A percentile compares a stretch with the other conserved stretches of the same genome.
Evolutionary conservation across 257 asterid genomes (phyloP).

Genomic region (Buddleja alternifolia): DNA sequence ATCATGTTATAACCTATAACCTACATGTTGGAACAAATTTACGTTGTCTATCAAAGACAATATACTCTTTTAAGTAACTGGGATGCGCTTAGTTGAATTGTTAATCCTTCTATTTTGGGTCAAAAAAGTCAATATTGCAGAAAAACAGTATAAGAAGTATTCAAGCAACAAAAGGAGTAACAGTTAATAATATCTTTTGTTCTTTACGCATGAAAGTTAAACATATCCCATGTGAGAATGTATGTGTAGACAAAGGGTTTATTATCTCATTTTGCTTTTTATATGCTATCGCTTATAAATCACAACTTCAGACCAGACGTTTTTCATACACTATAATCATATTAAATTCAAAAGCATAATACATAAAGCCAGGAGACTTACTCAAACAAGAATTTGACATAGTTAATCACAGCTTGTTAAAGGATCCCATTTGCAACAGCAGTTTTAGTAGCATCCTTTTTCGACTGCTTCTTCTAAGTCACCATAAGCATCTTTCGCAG

Average conservation of each 20-base stretch:
- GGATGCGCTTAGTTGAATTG: neutral
- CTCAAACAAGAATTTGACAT: constrained; percentile 97
- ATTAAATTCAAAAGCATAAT: constrained; percentile 10
- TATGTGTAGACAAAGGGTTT: neutral
- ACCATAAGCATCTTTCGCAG: constrained; percentile 94
- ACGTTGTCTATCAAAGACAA: neutral
- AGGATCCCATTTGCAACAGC: constrained; percentile 97
- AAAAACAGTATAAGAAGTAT: neutral
- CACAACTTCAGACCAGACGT: neutral
- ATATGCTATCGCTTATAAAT: neutral
- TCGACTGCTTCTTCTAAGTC: constrained; percentile 99
- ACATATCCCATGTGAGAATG: neutral
- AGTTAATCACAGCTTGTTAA: constrained; percentile 98
- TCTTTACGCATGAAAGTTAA: neutral
- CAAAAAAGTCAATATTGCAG: neutral
- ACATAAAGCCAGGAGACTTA: constrained; percentile 53
- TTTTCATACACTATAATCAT: neutral
- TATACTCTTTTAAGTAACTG: neutral
- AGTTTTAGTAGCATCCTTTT: constrained; percentile 98
- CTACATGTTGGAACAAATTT: too few relatives aligned
- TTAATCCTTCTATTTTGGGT: neutral
- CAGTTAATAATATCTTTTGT: neutral
- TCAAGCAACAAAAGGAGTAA: neutral
- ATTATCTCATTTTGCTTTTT: constrained; percentile 3
- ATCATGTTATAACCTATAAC: neutral